Base-by-base conservation (phyloP, 768 basidiomycete genomes). In the Crucibulum laeve region DNA sequence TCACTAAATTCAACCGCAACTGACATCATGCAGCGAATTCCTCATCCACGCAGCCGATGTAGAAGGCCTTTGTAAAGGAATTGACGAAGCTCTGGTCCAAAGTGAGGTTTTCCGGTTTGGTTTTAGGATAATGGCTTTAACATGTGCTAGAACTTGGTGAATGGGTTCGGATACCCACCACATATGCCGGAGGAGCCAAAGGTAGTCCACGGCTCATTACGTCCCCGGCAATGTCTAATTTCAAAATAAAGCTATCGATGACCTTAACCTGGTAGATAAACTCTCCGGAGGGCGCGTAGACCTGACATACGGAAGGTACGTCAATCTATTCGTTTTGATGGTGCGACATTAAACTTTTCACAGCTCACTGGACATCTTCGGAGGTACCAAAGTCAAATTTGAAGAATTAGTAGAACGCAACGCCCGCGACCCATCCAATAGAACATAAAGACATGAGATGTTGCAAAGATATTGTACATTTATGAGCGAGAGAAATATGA, bases 31-130 rank as follows among this genome's bases (percentile, higher is more conserved):
- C 50, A 93, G 93, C 51, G 96, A 98, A 59, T 90, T 99, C 51
- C 67, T 99, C 34, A 74, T 99, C 21, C 96, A 99, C 62, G 95
- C 96, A 0, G 96, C 96, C n/a, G 96, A 98, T 52, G 94, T 99
- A 6, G 96, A 99, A 62, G 96, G 96, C 0, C 67, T 98, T 18
- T 98, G 96, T 60, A 82, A 93, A 67, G 96, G 96, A 1, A 93
- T 98, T 46, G 96, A 99, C 60, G 80, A 91, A 56, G 81, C 83
- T 14, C 76, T 99, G 3, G 95, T 98, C 2, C 50, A 64, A 48
- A 82, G 94, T 89, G 46, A 45, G 84, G 68, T 21, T 24, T 14
- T 37, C 4, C 6, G 34, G 5, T 25, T 11, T 42, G n/a, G 7
- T 19, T 30, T 11, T 18, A 14, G 26, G n/a, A 26, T 28, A 13